Conservation (phyloP, 768 basidiomycete species). For the Candolleomyces eurysporus region DNA sequence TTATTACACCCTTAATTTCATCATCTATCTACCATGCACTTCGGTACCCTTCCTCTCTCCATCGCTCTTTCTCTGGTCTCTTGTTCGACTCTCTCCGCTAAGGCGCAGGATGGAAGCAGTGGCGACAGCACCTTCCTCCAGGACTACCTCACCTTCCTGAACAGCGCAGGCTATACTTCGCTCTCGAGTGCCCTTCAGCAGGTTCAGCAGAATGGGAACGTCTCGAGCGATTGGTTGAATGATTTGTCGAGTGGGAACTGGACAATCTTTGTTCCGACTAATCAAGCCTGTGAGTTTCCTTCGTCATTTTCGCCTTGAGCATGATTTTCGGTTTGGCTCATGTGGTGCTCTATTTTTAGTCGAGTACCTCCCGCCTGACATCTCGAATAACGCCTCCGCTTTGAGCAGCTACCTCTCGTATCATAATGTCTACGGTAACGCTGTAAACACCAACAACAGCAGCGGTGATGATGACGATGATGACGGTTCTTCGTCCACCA, state of each 20-base stretch:
- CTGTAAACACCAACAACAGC: conserved; percentile 22
- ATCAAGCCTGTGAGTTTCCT: conserved; percentile 48
- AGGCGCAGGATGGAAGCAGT: conserved; percentile 2
- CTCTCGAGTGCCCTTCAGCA: conserved; percentile 37
- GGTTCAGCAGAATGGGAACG: conserved; percentile 44
- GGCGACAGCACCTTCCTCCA: neutral
- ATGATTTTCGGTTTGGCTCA: neutral
- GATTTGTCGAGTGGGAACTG: conserved; percentile 42
- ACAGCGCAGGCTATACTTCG: conserved; percentile 36
- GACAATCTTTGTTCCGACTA: conserved; percentile 57
- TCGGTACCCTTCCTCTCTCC: conserved; percentile 4
- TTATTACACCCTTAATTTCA: neutral
- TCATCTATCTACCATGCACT: neutral
- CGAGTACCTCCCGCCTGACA: conserved; percentile 23
- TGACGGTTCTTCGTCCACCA: conserved; percentile 4
- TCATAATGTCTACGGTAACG: conserved; percentile 54
- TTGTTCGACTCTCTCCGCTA: neutral
- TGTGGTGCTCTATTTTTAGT: conserved; percentile 17
- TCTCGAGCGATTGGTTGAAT: conserved; percentile 37
- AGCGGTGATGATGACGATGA: neutral
- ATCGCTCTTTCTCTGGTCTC: conserved; percentile 7
- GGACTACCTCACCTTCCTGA: conserved; percentile 23
- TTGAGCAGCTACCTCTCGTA: conserved; percentile 53
- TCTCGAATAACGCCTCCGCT: conserved; percentile 16
- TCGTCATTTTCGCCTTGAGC: neutral